A percentile compares a stretch with the other conserved stretches of the same genome.
These are phyloP conservation scores for Pseudozyma sp. DNA, from an alignment of 1,284 basidiomycete species.

Conservation along the genomic window DNA sequence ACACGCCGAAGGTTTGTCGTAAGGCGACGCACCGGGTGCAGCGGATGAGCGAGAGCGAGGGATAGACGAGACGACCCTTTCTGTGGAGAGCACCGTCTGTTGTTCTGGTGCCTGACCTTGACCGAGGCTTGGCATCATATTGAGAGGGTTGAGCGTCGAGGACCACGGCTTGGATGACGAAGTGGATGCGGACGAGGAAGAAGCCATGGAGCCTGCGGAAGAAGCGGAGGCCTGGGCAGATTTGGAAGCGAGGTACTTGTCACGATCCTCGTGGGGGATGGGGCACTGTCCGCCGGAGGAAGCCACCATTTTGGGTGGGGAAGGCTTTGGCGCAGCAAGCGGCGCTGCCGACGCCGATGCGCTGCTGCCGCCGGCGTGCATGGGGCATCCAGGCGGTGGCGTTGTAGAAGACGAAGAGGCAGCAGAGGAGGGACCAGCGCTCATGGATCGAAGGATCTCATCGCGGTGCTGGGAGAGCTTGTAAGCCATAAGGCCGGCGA, in stretches of 20 bases:
- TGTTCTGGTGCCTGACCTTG: slow-evolving; percentile 78
- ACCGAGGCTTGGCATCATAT: slow-evolving; percentile 87
- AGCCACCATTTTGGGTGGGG: slow-evolving; percentile 32
- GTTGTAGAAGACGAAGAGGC: slow-evolving; percentile 14
- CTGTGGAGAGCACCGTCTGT: slow-evolving; percentile 76
- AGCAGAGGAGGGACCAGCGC: slow-evolving; percentile 13
- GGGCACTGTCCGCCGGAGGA: slow-evolving; percentile 47
- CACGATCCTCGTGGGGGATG: slow-evolving; percentile 50
- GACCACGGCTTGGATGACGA: slow-evolving; percentile 46
- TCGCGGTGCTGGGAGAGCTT: slow-evolving; percentile 47
- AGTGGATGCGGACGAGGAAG: slow-evolving; percentile 21
- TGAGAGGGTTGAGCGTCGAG: slow-evolving; percentile 77
- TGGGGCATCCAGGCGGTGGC: slow-evolving; percentile 56
- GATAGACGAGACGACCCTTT: slow-evolving; percentile 84
- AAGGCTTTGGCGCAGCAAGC: slow-evolving; percentile 15
- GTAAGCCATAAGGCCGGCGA: slow-evolving; percentile 51
- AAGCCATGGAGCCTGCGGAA: slow-evolving; percentile 16
- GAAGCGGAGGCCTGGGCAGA: slow-evolving; percentile 7
- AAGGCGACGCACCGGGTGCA: slow-evolving; percentile 62
- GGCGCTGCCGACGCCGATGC: slow-evolving; percentile 1
- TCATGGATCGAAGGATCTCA: slow-evolving; percentile 31
- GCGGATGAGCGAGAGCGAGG: slow-evolving; percentile 75
- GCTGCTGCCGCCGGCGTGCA: slow-evolving; percentile 42
- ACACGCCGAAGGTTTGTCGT: slow-evolving; percentile 61
- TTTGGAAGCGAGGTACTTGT: slow-evolving; percentile 42